Conservation (phyloP, 2,329 filamentous ascomycete genomes). For the Blumeria hordei region DNA sequence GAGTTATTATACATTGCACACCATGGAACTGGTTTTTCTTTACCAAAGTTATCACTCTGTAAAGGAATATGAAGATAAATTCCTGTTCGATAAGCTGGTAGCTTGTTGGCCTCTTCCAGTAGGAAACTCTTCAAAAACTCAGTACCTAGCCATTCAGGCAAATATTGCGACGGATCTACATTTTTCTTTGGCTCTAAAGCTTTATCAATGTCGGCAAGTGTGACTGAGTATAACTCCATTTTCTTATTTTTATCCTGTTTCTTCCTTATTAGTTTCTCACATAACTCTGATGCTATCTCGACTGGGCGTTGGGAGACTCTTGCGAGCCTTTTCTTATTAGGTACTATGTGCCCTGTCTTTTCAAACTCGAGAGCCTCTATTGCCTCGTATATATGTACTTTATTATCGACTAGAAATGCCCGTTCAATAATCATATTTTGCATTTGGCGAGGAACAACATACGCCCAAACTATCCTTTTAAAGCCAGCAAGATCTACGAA, state of each 20-base stretch:
- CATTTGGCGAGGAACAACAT: not conserved
- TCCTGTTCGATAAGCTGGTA: constrained; percentile 38
- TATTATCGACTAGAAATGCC: not conserved
- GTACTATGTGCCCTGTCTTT: not conserved
- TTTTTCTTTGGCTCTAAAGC: not conserved
- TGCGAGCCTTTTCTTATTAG: not conserved
- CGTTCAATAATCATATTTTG: not conserved
- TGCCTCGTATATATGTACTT: not conserved
- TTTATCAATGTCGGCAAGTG: not conserved
- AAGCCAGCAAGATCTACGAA: not conserved
- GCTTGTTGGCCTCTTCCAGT: constrained; percentile 30
- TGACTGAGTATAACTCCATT: not conserved
- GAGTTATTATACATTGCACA: not conserved
- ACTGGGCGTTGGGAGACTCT: not conserved
- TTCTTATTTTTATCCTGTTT: not conserved
- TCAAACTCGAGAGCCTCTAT: not conserved
- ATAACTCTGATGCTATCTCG: not conserved
- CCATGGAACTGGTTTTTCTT: not conserved
- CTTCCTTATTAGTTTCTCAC: not conserved
- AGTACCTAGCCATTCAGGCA: constrained; percentile 11
- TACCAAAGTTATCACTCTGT: not conserved
- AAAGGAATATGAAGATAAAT: constrained; percentile 12
- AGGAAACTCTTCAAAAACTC: constrained; percentile 15
- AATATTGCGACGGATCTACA: not conserved
- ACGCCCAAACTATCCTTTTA: not conserved